Base-by-base conservation (phyloP, 495 filamentous ascomycete species). In the Bacidia rubella region DNA sequence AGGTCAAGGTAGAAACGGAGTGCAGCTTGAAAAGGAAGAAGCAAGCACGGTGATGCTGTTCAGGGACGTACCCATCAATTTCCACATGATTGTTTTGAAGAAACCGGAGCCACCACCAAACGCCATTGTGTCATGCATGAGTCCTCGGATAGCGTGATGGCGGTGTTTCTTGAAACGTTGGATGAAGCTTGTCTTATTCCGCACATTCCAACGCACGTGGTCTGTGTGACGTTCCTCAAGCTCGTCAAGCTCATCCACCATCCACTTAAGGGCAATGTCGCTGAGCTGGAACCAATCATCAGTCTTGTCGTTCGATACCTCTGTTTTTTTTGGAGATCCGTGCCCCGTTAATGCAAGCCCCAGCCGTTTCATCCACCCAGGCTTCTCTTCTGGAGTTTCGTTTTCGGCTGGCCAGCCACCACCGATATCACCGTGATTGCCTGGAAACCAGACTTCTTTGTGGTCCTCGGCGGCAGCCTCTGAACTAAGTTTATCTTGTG, bases 381-480 rank as follows among this genome's bases (percentile, higher is more conserved):
- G 26, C 15, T 7, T 5, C 19, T 44, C 19, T 22, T 44, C 5
- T 5, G 41, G 41, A 9, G 7, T 20, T 17, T 12, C 39, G 11
- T 40, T 27, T 26, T 53, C 26, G 19, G 45, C 24, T 11, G 27
- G 52, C 52, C 52, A 54, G 20, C 64, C 68, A 12, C 71, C 71
- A 3, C 71, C 71, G 7, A 74, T 65, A 23, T 74, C 71, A 5
- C 68, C 66, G 38, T 74, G 71, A 17, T 56, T 47, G 11, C 68
- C 67, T 0, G 66, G 59, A 40, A 71, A 70, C 67, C 66, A 71
- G 10, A 70, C 58, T 27, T 71, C 68, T 38, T 64, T 55, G 22
- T 68, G 56, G 44, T 67, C 61, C 46, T 67, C 57, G 43, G 19
- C 41, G 44, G 25, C 24, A 22, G 55, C 25, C 24, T 49, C 24